These are phyloP conservation scores for Leishmania aethiopica DNA, from an alignment of 208 protist genomes.

Conservation along the genomic window DNA sequence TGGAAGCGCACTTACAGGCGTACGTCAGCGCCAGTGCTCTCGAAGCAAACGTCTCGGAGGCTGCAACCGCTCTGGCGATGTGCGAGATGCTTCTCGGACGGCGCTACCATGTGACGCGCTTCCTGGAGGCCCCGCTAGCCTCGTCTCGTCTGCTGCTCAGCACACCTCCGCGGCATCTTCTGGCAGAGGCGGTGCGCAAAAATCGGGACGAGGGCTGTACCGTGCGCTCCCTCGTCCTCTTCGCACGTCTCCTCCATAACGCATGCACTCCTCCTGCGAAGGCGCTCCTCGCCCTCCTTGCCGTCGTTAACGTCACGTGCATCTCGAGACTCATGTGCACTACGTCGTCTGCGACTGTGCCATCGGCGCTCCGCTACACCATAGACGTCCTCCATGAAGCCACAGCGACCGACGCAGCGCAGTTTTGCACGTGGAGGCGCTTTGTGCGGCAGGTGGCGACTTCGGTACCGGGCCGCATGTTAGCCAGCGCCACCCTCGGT, in stretches of 20 bases:
- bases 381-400: not conserved
- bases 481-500: slow-evolving; percentile 14
- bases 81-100: slow-evolving; percentile 2
- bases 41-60: not conserved
- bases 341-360: slow-evolving; percentile 1
- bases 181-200: slow-evolving; percentile 13
- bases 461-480: slow-evolving; percentile 9
- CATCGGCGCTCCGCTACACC: slow-evolving; percentile 18
- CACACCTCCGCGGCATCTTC: not conserved
- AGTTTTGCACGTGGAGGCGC: not conserved
- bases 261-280: slow-evolving; percentile 5
- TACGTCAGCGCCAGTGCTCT: slow-evolving; percentile 14
- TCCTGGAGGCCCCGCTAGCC: not conserved
- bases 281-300: slow-evolving; percentile 10
- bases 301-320: slow-evolving; percentile 1
- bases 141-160: not conserved
- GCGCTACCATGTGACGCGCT: slow-evolving; percentile 14
- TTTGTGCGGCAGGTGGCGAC: not conserved
- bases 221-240: slow-evolving; percentile 8
- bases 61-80: slow-evolving; percentile 14
- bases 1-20: slow-evolving; percentile 17
- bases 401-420: not conserved
- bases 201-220: slow-evolving; percentile 1
- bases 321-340: not conserved
- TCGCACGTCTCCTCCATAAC: slow-evolving; percentile 10